Conservation (phyloP, 1,139 yeast species). For the Geotrichum citri-aurantii region DNA sequence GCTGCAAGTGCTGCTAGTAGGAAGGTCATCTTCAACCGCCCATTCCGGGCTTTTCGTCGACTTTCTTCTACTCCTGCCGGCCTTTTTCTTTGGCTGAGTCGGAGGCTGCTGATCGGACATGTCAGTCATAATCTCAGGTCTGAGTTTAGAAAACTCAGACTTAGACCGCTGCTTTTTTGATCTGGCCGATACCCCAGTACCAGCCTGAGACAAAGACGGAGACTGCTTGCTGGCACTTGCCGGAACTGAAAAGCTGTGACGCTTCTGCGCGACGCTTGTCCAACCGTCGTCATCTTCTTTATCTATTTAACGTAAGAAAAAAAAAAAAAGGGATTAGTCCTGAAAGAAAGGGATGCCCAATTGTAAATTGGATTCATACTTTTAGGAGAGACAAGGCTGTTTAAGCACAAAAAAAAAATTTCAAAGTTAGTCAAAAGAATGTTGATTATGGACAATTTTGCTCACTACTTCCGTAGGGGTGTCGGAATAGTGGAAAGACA, state of each 20-base stretch:
- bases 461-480: not conserved
- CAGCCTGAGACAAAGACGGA: not conserved
- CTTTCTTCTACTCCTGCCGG: not conserved
- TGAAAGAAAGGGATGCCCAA: not conserved
- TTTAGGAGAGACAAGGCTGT: not conserved
- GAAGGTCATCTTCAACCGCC: slow-evolving; percentile 7
- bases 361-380: not conserved
- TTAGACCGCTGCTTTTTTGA: slow-evolving; percentile 2
- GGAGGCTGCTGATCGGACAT: not conserved
- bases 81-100: not conserved
- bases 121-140: not conserved
- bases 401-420: not conserved
- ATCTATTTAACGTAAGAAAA: not conserved
- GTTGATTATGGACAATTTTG: not conserved
- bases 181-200: not conserved
- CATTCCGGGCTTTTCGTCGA: slow-evolving; percentile 9
- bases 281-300: slow-evolving; percentile 33
- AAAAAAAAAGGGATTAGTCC: not conserved
- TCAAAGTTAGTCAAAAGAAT: not conserved
- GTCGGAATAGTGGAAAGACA: not conserved
- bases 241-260: slow-evolving; percentile 11
- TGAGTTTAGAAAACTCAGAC: slow-evolving; percentile 1
- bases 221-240: not conserved
- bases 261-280: slow-evolving; percentile 31
- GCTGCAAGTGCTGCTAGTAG: not conserved